Evolutionary conservation across 1,284 basidiomycete genomes (phyloP), one percentile per base, ranked within the genome.

Genomic region (Cutaneotrichosporon dermatis): DNA sequence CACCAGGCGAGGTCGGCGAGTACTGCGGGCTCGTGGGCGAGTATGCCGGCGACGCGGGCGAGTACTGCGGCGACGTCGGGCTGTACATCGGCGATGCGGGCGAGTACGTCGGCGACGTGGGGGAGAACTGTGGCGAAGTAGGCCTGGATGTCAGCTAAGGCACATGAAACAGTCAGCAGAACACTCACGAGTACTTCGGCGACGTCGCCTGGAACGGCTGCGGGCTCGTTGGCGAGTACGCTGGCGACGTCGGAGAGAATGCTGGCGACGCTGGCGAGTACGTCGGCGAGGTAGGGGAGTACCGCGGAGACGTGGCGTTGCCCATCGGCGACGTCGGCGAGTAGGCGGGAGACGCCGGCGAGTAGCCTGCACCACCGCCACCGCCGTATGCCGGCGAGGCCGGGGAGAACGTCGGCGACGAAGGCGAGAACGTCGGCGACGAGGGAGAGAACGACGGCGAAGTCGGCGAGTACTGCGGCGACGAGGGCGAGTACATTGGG

Each of bases 371-470:
- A 6, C 68, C 71, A 8, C 71, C 67, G 46, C 67, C 33, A 15
- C 42, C 58, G 58, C 60, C 83, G 86, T 80, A 86, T 81, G 87
- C 88, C 36, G 90, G 89, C 51, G 88, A 90, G 72, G 91, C 87
- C 84, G 77, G 64, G 58, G 74, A 74, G 61, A 76, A 72, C 44
- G 69, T 65, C 4, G 58, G 70, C 34, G 61, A 61, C 16, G 71
- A 61, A 4, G 70, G 75, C 7, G 68, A 71, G 69, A 92, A 93
- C 0, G 88, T 88, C 7, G 90, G 90, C 0, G 88, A 90, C 85
- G 90, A 89, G 0, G 90, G 90, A 2, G 89, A 92, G 82, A 92
- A 93, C 0, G 87, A 88, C 8, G 90, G 90, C 0, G 88, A 90
- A 86, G 90, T 89, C 0, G 90, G 90, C 4, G 88, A 91, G 81